Evolutionary conservation across 768 basidiomycete species (phyloP), one percentile per base, ranked within the genome.

Genomic region (Strobilomyces confusus): DNA sequence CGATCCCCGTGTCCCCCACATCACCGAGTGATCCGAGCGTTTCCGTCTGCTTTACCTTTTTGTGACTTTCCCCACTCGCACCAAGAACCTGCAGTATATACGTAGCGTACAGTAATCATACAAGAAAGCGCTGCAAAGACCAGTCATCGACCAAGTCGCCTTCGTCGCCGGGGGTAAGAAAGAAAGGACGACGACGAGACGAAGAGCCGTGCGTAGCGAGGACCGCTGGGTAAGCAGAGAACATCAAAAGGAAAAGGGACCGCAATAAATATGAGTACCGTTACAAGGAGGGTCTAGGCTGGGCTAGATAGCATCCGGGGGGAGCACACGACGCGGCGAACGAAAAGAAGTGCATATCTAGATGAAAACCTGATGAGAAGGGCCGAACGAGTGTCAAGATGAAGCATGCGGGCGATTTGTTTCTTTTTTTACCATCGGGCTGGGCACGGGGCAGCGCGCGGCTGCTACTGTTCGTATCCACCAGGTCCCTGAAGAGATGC

Each of bases 401-500:
- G 52, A 56, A 50, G 20, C 67, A 34, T 61, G 55, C 38, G 42
- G 58, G 61, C 52, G 58, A 46, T 59, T 62, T 48, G 44, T 58
- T 63, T 9, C 7, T 7, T 50, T 36, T 54, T 56, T 61, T 46
- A 55, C 42, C 54, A 29, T 58, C 9, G 29, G 26, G 49, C 17
- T 49, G 15, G 34, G 51, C 29, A 8, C 7, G 23, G 34, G 5
- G 14, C 17, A 13, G 45, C 49, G 43, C 49, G 29, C 51, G 29
- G 54, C 37, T 20, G 41, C 70, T 68, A 77, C 65, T 77, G 78
- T 51, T 78, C 77, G 53, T 69, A 74, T 60, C 67, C 64, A 48
- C 66, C 69, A 29, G 74, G 61, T 44, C 76, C 86, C 59, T 84
- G 82, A 42, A 89, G 77, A 26, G 89, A 91, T 29, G 92, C 89